Evolutionary conservation across 768 basidiomycete genomes (phyloP), one percentile per base, ranked within the genome.

Genomic region (Serendipita sp.): DNA sequence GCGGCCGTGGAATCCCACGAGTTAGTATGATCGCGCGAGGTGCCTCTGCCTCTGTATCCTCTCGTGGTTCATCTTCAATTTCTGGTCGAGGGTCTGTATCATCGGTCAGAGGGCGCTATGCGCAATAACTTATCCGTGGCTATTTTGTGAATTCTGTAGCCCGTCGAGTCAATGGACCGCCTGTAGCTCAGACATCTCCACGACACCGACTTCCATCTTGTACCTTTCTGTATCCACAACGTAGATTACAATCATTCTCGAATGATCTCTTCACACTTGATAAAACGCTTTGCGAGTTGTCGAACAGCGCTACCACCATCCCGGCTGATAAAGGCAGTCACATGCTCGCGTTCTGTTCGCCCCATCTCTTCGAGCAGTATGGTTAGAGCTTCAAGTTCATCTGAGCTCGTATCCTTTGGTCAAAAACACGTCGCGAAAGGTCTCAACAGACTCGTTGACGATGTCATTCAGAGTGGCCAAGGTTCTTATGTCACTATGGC

Each of bases 401-500:
- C 68, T 16, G 71, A 71, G 51, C 66, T 72, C 47, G 67, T 69
- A 30, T 68, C 70, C 44, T 75, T 75, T 67, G 75, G 73, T 18
- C 68, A 70, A 60, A 69, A 70, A 47, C 75, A 75, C 65, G 70
- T 75, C 60, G 71, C 72, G 32, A 71, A 70, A 34, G 75, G 75
- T 47, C 67, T 75, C 16, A 73, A 71, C 51, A 54, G 74, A 34
- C 44, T 75, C 58, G 67, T 69, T 32, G 73, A 75, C 52, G 69
- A 71, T 46, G 69, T 75, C 64, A 70, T 75, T 54, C 70, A 73
- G 63, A 71, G 70, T 60, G 73, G 72, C 32, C 66, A 71, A 68
- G 90, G 91, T 13, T 84, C 87, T 1, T 89, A 88, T 68, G 81
- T 91, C 64, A 75, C 76, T 34, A 84, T 86, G 64, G 80, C 85